Evolutionary conservation across 495 filamentous ascomycete genomes (phyloP).

Genomic region (Aspergillus indologenus): DNA sequence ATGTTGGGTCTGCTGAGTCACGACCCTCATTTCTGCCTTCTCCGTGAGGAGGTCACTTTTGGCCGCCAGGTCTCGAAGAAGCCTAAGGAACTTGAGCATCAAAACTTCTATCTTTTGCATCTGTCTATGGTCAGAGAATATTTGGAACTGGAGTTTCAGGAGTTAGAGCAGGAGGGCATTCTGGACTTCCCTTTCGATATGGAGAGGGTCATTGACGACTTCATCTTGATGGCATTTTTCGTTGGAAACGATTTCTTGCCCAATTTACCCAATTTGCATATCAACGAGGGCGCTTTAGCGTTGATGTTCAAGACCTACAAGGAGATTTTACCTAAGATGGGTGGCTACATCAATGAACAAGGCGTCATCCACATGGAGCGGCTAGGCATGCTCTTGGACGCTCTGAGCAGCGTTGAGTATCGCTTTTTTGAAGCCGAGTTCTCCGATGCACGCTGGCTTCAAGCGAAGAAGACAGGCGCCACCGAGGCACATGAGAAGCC

Average conservation of each 20-base stretch:
- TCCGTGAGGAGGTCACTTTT: constrained; percentile 97
- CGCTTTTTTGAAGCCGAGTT: constrained; percentile 88
- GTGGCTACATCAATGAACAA: constrained; percentile 94
- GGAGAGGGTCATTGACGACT: constrained; percentile 97
- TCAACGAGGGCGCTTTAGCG: constrained; percentile 94
- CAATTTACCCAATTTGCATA: constrained; percentile 92
- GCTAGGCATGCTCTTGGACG: constrained; percentile 73
- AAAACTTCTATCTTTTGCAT: constrained; percentile 98
- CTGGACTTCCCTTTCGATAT: constrained; percentile 83
- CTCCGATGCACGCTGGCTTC: constrained; percentile 87
- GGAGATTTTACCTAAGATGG: constrained; percentile 76
- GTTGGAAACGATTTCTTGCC: constrained; percentile 99
- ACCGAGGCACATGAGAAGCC: constrained; percentile 62
- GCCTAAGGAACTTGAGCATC: constrained; percentile 93
- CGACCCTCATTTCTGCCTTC: constrained; percentile 95
- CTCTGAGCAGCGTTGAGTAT: constrained; percentile 80
- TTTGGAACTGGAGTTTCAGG: constrained; percentile 93
- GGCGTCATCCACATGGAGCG: constrained; percentile 85
- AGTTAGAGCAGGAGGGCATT: constrained; percentile 72
- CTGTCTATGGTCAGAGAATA: constrained; percentile 97
- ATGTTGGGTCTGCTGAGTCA: constrained; percentile 97
- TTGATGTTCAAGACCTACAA: constrained; percentile 99
- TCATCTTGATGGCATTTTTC: constrained; percentile 99
- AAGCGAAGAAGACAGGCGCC: constrained; percentile 61
- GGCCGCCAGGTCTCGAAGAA: constrained; percentile 81